A percentile compares a stretch with the other conserved stretches of the same genome.
phyloP scores from a whole-genome alignment of 768 basidiomycete genomes.

The Amanita subjunquillea region DNA sequence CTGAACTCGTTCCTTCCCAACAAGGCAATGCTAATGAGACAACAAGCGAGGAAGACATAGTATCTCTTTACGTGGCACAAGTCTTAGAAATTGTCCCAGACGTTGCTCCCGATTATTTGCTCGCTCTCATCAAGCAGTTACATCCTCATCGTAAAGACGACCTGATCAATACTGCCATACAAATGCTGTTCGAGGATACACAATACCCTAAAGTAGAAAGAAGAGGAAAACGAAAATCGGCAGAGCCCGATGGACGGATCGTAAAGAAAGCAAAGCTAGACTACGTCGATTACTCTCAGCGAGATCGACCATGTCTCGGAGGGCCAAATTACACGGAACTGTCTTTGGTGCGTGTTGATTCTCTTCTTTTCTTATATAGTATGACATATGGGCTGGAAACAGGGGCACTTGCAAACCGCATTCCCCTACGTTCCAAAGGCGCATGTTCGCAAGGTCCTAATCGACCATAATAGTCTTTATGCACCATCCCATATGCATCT shows the following conservation, averaged over 20 bases:
- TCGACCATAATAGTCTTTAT: slow-evolving; percentile 36
- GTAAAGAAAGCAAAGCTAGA: slow-evolving; percentile 40
- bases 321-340: slow-evolving; percentile 38
- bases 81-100: slow-evolving; percentile 66
- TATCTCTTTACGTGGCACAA: slow-evolving; percentile 23
- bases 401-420: slow-evolving; percentile 44
- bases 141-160: slow-evolving; percentile 22
- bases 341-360: slow-evolving; percentile 32
- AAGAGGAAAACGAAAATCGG: slow-evolving; percentile 21
- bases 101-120: slow-evolving; percentile 46
- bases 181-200: slow-evolving; percentile 51
- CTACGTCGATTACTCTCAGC: slow-evolving; percentile 28
- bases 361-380: slow-evolving; percentile 1
- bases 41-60: background rate
- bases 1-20: background rate
- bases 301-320: slow-evolving; percentile 30
- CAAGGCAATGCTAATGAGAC: background rate
- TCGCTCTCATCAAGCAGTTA: slow-evolving; percentile 34
- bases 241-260: slow-evolving; percentile 13
- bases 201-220: slow-evolving; percentile 45
- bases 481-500: slow-evolving; percentile 56
- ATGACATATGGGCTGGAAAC: background rate
- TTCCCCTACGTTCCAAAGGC: slow-evolving; percentile 50
- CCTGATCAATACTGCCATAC: slow-evolving; percentile 45
- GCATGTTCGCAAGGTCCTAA: slow-evolving; percentile 38